Percentiles rank a stretch among this genome's conserved stretches.
Evolutionary conservation across 495 filamentous ascomycete species (phyloP).

Genomic region (Eremomyces bilateralis): DNA sequence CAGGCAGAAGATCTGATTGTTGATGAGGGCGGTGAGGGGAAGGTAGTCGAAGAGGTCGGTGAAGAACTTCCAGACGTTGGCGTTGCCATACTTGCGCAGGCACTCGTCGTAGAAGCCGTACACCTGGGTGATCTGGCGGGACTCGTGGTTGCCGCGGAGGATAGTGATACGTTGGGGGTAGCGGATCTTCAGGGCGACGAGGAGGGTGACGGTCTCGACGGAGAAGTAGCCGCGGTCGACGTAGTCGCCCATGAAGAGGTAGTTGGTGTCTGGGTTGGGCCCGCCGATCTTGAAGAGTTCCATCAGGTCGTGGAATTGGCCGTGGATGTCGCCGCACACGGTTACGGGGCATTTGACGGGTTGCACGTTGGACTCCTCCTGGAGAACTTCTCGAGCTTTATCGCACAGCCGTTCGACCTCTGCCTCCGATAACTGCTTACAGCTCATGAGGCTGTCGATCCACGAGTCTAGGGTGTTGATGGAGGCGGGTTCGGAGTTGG

Average conservation of each 20-base stretch:
- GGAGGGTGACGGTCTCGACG: conserved; percentile 82
- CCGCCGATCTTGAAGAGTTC: conserved; percentile 93
- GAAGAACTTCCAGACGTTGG: conserved; percentile 99
- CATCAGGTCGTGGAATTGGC: conserved; percentile 97
- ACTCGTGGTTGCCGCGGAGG: conserved; percentile 94
- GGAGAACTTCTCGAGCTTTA: conserved; percentile 88
- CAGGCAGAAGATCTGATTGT: conserved; percentile 97
- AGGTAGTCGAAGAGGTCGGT: conserved; percentile 98
- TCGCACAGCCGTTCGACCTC: conserved; percentile 96
- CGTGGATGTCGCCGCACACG: conserved; percentile 34
- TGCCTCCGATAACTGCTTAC: conserved; percentile 87
- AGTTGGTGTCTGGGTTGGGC: conserved; percentile 91
- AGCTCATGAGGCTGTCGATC: conserved; percentile 96
- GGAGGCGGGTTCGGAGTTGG: conserved; percentile 60
- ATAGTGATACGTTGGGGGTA: conserved; percentile 96
- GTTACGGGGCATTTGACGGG: conserved; percentile 43
- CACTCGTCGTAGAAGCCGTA: conserved; percentile 99
- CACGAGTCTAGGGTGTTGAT: conserved; percentile 90
- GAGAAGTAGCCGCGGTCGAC: conserved; percentile 98
- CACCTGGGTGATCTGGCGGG: conserved; percentile 89
- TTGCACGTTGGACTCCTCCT: conserved; percentile 96
- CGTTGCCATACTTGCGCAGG: conserved; percentile 84
- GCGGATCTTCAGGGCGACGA: conserved; percentile 88
- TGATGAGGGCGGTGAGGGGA: conserved; percentile 91
- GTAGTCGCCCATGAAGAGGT: conserved; percentile 82